Evolutionary conservation across 176 grass and related monocot genomes (phyloP).

Genomic region (Alopecurus myosuroides): DNA sequence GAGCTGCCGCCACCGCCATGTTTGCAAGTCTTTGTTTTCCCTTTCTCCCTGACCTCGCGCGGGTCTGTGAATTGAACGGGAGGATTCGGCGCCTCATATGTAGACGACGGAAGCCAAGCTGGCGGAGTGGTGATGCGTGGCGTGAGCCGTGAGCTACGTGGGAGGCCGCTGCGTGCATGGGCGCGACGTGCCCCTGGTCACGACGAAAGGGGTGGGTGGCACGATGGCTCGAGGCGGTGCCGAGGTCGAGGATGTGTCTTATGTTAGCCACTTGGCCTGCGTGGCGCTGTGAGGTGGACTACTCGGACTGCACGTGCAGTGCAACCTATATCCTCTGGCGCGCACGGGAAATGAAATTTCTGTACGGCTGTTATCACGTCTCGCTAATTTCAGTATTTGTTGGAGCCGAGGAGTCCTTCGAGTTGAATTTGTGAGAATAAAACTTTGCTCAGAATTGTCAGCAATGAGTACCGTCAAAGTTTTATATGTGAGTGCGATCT

Average conservation of each 20-base stretch:
- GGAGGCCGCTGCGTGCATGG: constrained; percentile 49
- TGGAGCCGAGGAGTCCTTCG: too few relatives aligned
- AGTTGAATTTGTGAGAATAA: too few relatives aligned
- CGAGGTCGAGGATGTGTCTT: neutral
- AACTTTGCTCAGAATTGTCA: too few relatives aligned
- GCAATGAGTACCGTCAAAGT: too few relatives aligned
- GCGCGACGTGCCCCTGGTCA: constrained; percentile 42
- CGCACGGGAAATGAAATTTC: neutral
- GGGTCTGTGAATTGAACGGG: neutral
- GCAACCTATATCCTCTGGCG: neutral
- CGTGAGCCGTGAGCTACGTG: constrained; percentile 31
- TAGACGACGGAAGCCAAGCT: neutral
- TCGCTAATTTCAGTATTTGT: neutral
- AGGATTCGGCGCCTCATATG: constrained; percentile 25
- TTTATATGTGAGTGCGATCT: too few relatives aligned
- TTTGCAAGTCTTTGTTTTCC: neutral
- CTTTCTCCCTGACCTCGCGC: neutral
- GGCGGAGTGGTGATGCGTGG: neutral
- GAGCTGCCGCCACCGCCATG: neutral
- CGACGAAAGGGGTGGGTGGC: constrained; percentile 9
- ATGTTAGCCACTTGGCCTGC: neutral
- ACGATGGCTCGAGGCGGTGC: neutral
- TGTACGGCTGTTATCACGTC: neutral
- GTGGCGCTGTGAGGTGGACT: constrained; percentile 7
- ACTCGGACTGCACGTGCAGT: neutral